Evolutionary conservation across 1,139 yeast genomes (phyloP), one percentile per base, ranked within the genome.

Genomic region (Debaryomycetaceae sp.): DNA sequence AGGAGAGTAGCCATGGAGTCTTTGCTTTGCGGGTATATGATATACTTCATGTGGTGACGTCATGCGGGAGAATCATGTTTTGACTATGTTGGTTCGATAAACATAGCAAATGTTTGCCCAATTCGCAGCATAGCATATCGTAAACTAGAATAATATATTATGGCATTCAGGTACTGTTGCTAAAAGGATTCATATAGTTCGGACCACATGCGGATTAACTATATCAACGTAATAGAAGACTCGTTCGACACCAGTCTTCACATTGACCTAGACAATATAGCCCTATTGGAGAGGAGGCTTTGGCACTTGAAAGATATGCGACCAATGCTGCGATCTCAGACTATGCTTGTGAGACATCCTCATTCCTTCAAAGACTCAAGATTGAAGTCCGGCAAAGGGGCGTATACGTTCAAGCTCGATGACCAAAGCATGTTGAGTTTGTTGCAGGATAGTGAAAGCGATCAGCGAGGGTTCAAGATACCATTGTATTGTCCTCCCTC

Each of bases 401-500:
- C 4, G 31, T 27, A 8, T 11, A 27, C 11, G 8, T 27, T 27
- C 11, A 7, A 27, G 4, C 8, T 27, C 31, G 11, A 11, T 7
- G 31, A 27, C 31, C 11, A 7, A 7, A 27, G 4, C 11, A 2
- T 27, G 31, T 11, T 8, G 11, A 27, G 31, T 11, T 27, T 11
- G 8, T 7, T 3, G 11, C 31, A 8, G 31, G 31, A 27, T 7
- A 6, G 14, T 9, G 36, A 27, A 34, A 6, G 17, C n/a, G 37
- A 40, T 14, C 13, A 40, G 13, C 24, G 20, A 24, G 20, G 22
- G 11, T 36, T 13, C 39, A 35, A 37, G 13, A 23, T 43, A 7
- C 60, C 62, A 1, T 38, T 37, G 23, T 58, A 57, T 38, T 36
- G 42, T 5, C 60, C 61, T n/a, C 60, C 60, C 2, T 34, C 50